phyloP scores from a whole-genome alignment of 768 basidiomycete species.

The Podaxis rugospora region DNA sequence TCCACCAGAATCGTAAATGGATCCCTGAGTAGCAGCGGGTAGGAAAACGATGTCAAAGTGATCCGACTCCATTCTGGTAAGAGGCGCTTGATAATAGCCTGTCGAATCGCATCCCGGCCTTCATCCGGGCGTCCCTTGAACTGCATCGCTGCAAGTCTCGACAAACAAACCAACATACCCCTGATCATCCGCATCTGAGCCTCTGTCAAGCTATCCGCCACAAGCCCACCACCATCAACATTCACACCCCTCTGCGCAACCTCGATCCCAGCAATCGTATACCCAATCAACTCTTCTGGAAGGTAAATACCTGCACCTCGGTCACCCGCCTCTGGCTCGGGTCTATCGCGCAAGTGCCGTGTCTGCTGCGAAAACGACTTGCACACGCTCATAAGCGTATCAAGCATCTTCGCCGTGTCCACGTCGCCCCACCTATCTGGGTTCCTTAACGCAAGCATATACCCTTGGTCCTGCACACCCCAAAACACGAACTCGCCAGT shows the following conservation, averaged over 20 bases:
- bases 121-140: slow-evolving; percentile 71
- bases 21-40: slow-evolving; percentile 84
- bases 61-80: slow-evolving; percentile 90
- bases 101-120: slow-evolving; percentile 71
- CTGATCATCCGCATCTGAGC: slow-evolving; percentile 74
- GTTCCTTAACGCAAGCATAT: slow-evolving; percentile 49
- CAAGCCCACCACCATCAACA: slow-evolving; percentile 32
- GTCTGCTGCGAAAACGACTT: slow-evolving; percentile 83
- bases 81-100: slow-evolving; percentile 85
- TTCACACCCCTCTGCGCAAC: slow-evolving; percentile 67
- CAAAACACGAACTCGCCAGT: slow-evolving; percentile 90
- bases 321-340: slow-evolving; percentile 67
- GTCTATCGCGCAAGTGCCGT: slow-evolving; percentile 73
- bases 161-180: slow-evolving; percentile 67
- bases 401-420: slow-evolving; percentile 77
- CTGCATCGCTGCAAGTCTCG: slow-evolving; percentile 59
- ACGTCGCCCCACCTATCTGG: slow-evolving; percentile 47
- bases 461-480: slow-evolving; percentile 77
- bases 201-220: slow-evolving; percentile 78
- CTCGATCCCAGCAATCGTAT: slow-evolving; percentile 82
- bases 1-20: slow-evolving; percentile 90
- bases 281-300: slow-evolving; percentile 87
- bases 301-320: slow-evolving; percentile 86
- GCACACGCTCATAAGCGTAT: slow-evolving; percentile 76
- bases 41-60: slow-evolving; percentile 76